Evolutionary conservation across 1,139 yeast genomes (phyloP).

Genomic region (Zygoascus sp.): DNA sequence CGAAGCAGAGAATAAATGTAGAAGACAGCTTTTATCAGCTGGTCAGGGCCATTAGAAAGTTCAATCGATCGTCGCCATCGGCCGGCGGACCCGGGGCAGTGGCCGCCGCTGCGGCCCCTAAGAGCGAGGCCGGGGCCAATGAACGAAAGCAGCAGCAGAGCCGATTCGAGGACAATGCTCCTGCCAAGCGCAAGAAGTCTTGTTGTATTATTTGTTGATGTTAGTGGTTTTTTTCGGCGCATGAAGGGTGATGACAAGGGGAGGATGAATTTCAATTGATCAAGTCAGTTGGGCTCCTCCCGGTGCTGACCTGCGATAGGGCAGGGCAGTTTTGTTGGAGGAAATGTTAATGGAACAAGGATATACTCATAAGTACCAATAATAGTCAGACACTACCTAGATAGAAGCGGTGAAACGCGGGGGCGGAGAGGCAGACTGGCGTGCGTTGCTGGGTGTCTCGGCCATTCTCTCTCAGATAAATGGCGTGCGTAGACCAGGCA

Average conservation of each 20-base stretch:
- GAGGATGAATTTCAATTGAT: too few species aligned
- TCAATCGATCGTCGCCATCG: constrained; percentile 30
- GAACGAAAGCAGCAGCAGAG: constrained; percentile 7
- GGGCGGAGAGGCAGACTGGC: too few species aligned
- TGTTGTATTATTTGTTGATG: constrained; percentile 9
- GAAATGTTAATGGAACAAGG: neutral
- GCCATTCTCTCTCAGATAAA: too few species aligned
- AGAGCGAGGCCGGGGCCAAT: constrained; percentile 1
- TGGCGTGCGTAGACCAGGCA: too few species aligned
- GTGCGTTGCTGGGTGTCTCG: too few species aligned
- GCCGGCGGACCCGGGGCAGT: neutral
- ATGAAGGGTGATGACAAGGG: too few species aligned
- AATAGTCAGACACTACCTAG: neutral
- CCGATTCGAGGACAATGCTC: neutral
- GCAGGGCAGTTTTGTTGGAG: too few species aligned
- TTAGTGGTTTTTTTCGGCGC: too few species aligned
- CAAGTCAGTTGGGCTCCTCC: too few species aligned
- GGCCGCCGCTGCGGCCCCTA: constrained; percentile 5
- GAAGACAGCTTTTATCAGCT: constrained; percentile 84
- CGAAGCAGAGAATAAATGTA: constrained; percentile 88
- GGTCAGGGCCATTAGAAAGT: constrained; percentile 58
- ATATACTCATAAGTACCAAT: constrained; percentile 3
- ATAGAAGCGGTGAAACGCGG: neutral
- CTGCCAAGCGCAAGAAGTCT: constrained; percentile 6
- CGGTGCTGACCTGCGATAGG: too few species aligned